Conservation (phyloP, 2,329 filamentous ascomycete species). For the Fusarium sp. region DNA sequence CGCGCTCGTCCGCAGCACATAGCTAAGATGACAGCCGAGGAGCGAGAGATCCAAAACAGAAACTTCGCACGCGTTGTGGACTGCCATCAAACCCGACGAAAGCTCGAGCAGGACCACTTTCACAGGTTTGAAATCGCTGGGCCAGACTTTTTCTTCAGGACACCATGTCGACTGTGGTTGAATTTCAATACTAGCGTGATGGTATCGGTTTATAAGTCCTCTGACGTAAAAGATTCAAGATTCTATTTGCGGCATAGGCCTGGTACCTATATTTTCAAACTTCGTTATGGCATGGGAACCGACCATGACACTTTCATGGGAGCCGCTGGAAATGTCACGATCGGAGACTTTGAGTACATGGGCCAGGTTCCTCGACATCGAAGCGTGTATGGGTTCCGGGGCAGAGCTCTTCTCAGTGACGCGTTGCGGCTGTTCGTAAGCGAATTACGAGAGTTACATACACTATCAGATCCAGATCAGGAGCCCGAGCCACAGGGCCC, state of each 20-base stretch:
- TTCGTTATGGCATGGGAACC: neutral
- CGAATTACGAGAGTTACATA: neutral
- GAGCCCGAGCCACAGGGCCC: neutral
- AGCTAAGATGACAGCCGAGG: neutral
- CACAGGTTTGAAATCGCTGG: too few species aligned
- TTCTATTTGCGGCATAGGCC: slow-evolving; percentile 42
- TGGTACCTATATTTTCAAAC: slow-evolving; percentile 47
- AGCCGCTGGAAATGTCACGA: neutral
- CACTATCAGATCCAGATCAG: neutral
- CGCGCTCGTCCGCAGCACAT: neutral
- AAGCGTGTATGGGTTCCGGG: neutral
- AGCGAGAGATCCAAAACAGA: too few species aligned
- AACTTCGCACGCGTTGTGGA: too few species aligned
- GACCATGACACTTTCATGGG: neutral
- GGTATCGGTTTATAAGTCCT: too few species aligned
- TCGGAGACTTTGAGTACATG: slow-evolving; percentile 1
- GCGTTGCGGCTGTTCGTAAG: slow-evolving; percentile 10
- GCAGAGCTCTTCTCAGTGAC: neutral
- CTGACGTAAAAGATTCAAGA: neutral
- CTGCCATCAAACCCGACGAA: too few species aligned
- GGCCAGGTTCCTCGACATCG: slow-evolving; percentile 18
- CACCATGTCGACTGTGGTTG: neutral
- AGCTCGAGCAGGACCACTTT: too few species aligned
- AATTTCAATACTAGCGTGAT: too few species aligned
- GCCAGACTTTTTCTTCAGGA: too few species aligned